phyloP scores from a whole-genome alignment of 768 basidiomycete genomes.

The Brasilioporus rufonigricans region DNA sequence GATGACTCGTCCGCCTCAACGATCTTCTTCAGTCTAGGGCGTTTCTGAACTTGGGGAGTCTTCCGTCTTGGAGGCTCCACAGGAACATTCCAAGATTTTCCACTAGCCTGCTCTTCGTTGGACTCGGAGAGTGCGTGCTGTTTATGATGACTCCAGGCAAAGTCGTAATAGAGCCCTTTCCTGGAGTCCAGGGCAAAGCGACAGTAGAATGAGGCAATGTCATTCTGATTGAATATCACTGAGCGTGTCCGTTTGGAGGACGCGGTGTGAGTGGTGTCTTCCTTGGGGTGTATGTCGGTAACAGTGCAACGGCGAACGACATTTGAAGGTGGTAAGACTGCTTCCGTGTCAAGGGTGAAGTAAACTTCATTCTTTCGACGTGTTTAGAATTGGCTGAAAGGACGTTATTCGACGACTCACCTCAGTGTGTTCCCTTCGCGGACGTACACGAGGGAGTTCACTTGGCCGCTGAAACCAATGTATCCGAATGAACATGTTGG shows the following conservation, averaged over 20 bases:
- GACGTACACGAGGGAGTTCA: conserved; percentile 59
- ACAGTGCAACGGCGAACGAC: conserved; percentile 55
- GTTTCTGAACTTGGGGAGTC: conserved; percentile 16
- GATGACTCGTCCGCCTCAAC: conserved; percentile 25
- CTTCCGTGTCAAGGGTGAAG: conserved; percentile 52
- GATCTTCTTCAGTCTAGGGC: conserved; percentile 17
- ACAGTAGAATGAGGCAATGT: conserved; percentile 49
- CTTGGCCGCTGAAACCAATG: conserved; percentile 76
- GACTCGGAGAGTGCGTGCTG: conserved; percentile 33
- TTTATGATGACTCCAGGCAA: conserved; percentile 56
- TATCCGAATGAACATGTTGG: conserved; percentile 54
- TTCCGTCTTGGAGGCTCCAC: conserved; percentile 19
- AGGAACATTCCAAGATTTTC: conserved; percentile 48
- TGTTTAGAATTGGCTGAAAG: background rate
- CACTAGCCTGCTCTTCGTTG: conserved; percentile 33
- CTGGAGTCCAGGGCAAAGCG: conserved; percentile 54
- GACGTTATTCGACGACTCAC: conserved; percentile 36
- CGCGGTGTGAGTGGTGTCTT: conserved; percentile 3
- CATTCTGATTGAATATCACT: conserved; percentile 12
- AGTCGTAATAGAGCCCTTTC: conserved; percentile 60
- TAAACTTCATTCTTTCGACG: conserved; percentile 69
- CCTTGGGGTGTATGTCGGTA: conserved; percentile 25
- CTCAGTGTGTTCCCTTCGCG: conserved; percentile 56
- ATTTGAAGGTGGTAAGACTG: conserved; percentile 47
- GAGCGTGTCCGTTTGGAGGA: conserved; percentile 13